Percentiles rank a stretch among this genome's conserved stretches.
Conservation (phyloP, 169 alveolate species). For the Cryptosporidium andersoni region DNA sequence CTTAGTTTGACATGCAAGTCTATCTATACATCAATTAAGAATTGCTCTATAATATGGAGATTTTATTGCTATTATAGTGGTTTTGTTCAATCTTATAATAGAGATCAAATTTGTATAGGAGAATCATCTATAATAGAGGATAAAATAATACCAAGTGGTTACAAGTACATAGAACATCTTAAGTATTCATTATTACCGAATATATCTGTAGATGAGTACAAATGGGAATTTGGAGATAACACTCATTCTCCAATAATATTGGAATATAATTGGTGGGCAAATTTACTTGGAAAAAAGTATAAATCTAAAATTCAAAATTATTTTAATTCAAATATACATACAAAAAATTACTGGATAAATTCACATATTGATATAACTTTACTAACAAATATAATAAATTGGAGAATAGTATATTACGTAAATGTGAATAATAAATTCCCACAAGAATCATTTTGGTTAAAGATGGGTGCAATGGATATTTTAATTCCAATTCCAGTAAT, state of each 20-base stretch:
- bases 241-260: slow-evolving; percentile 1
- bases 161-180: background rate
- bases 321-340: background rate
- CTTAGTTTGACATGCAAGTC: slow-evolving; percentile 33
- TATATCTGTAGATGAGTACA: slow-evolving; percentile 40
- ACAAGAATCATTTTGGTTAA: slow-evolving; percentile 47
- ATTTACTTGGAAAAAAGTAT: background rate
- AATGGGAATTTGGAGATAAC: slow-evolving; percentile 30
- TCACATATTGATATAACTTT: slow-evolving; percentile 31
- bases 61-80: slow-evolving; percentile 55
- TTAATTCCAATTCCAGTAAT: slow-evolving; percentile 55
- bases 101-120: slow-evolving; percentile 18
- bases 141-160: background rate
- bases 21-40: slow-evolving; percentile 9
- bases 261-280: slow-evolving; percentile 61
- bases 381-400: slow-evolving; percentile 53
- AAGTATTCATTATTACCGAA: slow-evolving; percentile 18
- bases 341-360: background rate
- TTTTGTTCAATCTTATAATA: slow-evolving; percentile 39
- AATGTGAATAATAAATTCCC: slow-evolving; percentile 26
- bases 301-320: background rate
- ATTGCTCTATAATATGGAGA: slow-evolving; percentile 62
- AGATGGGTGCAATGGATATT: slow-evolving; percentile 45
- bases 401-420: slow-evolving; percentile 67
- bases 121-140: background rate